Conservation (phyloP, 257 asterid genomes). For the Coffea canephora region DNA sequence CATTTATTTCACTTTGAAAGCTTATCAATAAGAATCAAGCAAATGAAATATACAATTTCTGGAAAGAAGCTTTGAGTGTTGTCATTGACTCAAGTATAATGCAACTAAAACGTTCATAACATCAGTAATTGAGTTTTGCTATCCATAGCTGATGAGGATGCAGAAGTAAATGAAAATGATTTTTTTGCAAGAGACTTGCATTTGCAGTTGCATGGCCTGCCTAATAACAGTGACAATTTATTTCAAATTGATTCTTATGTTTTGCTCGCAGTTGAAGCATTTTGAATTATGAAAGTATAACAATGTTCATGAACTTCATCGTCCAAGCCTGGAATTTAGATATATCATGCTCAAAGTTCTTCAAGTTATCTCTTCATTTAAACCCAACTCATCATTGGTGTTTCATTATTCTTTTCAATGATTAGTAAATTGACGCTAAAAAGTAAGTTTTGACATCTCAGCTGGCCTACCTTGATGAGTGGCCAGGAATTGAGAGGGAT, state of each 20-base stretch:
- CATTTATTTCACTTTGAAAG: neutral
- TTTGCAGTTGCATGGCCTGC: neutral
- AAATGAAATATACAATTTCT: neutral
- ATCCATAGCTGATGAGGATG: neutral
- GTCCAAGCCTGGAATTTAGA: neutral
- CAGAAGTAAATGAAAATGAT: too few relatives aligned
- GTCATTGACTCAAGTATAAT: neutral
- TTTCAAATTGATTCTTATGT: neutral
- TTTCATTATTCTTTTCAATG: neutral
- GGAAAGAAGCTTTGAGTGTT: neutral
- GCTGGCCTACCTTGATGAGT: slow-evolving; percentile 61
- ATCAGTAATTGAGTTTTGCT: neutral
- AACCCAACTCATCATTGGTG: neutral
- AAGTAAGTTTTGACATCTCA: slow-evolving; percentile 32
- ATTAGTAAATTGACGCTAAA: slow-evolving; percentile 8
- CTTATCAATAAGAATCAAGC: neutral
- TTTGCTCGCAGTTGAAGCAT: neutral
- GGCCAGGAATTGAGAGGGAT: slow-evolving; percentile 69
- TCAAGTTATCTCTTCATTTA: neutral
- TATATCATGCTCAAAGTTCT: neutral
- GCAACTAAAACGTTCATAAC: neutral
- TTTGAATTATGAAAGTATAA: neutral
- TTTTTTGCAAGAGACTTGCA: neutral
- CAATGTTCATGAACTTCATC: neutral
- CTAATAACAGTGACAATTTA: neutral